Evolutionary conservation across 345 rosid genomes (phyloP), one percentile per base, ranked within the genome.

Genomic region (Syzygium jambos): DNA sequence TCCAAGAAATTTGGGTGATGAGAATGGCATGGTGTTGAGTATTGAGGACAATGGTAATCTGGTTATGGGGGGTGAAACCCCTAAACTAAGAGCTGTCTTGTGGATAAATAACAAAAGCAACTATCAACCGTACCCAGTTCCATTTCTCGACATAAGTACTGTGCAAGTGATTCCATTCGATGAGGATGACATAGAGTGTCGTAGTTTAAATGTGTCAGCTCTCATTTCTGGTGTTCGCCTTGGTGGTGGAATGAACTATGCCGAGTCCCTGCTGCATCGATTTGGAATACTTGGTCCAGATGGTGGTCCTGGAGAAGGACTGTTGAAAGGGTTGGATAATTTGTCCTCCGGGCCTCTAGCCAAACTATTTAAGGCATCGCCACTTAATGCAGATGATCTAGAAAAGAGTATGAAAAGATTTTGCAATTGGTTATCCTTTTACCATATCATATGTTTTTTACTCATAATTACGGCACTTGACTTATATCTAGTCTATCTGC

Each of bases 231-330:
- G 98, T 87, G 92, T 98, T 87, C 95, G 96, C 83, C 94, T 98
- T 87, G 98, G 99, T 61, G 99, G 99, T 89, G 99, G 99, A 89
- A 95, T 98, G 99, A 94, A 91, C 91, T 96, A 96, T 90, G 91
- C 97, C 11, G 99, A 98, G 93, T 90, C 95, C 87, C 92, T 98
- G 56, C 92, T 98, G 89, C 99, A 96, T 87, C 94, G 95, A n/a
- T 98, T 98, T 88, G 98, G 99, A 88, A 93, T 98, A 91, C 90
- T 98, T 88, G 98, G 94, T 84, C 94, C 92, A 85, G 96, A 96
- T 94, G 99, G 98, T 90, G 96, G 99, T 91, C 99, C 99, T 61
- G 98, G 99, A 59, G 92, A 92, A 92, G 98, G 93, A 61, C 94
- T 98, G 34, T 92, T 98, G 86, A 95, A 92, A 92, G 99, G 98